These are phyloP conservation scores for Nicotiana tabacum DNA, from an alignment of 257 asterid genomes.

Conservation along the genomic window DNA sequence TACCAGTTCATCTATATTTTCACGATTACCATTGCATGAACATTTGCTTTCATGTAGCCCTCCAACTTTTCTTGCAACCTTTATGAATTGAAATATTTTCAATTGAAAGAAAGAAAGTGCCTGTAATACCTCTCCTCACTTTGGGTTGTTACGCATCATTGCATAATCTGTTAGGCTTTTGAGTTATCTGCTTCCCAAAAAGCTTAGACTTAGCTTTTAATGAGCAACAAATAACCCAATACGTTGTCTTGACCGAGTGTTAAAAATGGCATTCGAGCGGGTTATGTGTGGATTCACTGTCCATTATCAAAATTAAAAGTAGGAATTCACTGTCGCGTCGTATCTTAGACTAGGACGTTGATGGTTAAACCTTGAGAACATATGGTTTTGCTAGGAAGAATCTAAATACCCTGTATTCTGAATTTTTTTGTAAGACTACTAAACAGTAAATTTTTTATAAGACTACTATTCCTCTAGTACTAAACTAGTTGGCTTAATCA, in stretches of 20 bases:
- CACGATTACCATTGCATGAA: background rate
- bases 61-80: background rate
- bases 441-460: background rate
- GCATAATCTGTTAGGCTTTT: background rate
- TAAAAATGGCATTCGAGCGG: background rate
- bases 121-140: background rate
- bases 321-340: background rate
- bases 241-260: background rate
- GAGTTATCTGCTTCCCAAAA: background rate
- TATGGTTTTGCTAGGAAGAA: slow-evolving; percentile 7
- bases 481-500: background rate
- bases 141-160: background rate
- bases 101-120: background rate
- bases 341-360: background rate
- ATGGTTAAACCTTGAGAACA: slow-evolving; percentile 1
- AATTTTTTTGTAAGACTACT: background rate
- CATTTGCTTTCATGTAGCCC: background rate
- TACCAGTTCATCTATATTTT: background rate
- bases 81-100: background rate
- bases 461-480: background rate
- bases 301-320: background rate
- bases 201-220: background rate
- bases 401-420: background rate
- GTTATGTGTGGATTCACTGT: background rate
- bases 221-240: slow-evolving; percentile 1